Conservation (phyloP, 306 rosid species). For the Lupinus albus region DNA sequence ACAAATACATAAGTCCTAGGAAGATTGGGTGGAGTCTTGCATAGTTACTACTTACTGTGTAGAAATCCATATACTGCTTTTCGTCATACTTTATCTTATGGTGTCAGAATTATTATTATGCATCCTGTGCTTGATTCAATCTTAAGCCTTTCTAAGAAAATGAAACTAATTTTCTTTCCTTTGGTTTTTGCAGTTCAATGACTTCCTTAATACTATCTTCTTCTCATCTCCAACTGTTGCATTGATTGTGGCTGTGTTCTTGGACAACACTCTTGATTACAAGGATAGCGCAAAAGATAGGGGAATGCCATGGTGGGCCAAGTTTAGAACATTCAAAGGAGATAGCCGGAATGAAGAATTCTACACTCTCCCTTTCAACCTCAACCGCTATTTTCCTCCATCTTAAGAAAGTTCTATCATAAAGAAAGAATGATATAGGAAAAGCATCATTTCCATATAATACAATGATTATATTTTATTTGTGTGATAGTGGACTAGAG, state of each 20-base stretch:
- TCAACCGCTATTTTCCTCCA: slow-evolving; percentile 93
- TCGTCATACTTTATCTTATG: no score
- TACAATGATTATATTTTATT: slow-evolving; percentile 36
- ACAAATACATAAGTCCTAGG: background rate
- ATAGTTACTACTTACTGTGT: background rate
- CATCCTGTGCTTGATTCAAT: slow-evolving; percentile 28
- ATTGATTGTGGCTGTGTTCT: slow-evolving; percentile 75
- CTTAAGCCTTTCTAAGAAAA: background rate
- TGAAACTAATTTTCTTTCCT: slow-evolving; percentile 8
- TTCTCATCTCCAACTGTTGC: slow-evolving; percentile 87
- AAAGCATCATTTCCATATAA: slow-evolving; percentile 68
- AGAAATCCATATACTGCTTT: no score
- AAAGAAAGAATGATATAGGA: slow-evolving; percentile 47
- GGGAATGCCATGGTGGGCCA: slow-evolving; percentile 99
- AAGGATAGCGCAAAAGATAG: slow-evolving; percentile 83
- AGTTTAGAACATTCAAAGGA: slow-evolving; percentile 83
- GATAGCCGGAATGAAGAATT: slow-evolving; percentile 92
- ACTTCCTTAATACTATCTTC: slow-evolving; percentile 92
- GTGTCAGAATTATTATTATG: background rate
- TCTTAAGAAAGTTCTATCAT: slow-evolving; percentile 44
- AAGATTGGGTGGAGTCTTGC: no score
- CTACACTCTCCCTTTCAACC: slow-evolving; percentile 97
- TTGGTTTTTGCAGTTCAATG: slow-evolving; percentile 74
- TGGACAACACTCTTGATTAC: slow-evolving; percentile 96
- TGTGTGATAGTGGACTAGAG: slow-evolving; percentile 41